Evolutionary conservation across 2,329 filamentous ascomycete genomes (phyloP).

Genomic region (Botrytis cinerea): DNA sequence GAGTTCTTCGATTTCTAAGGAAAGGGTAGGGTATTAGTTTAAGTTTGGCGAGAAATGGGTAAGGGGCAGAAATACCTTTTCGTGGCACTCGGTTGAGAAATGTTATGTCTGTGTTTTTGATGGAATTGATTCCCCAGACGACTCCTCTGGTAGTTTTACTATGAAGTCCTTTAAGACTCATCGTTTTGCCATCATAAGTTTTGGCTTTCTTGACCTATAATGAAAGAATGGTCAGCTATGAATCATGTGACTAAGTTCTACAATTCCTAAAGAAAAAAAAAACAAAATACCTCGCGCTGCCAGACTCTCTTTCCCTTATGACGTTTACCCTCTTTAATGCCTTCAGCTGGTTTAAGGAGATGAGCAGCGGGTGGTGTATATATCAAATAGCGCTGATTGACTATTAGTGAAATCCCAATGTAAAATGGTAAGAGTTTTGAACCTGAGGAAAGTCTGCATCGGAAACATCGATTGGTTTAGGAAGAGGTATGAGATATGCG

Average conservation of each 20-base stretch:
- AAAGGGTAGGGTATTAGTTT: neutral
- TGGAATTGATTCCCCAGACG: conserved; percentile 24
- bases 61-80: conserved; percentile 19
- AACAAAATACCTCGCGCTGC: conserved; percentile 26
- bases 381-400: conserved; percentile 25
- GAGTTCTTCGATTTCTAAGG: conserved; percentile 12
- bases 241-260: neutral
- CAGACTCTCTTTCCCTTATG: conserved; percentile 23
- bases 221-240: neutral
- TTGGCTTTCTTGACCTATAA: conserved; percentile 27
- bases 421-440: neutral
- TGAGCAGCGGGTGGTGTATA: conserved; percentile 28
- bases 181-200: conserved; percentile 28
- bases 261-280: too few species aligned
- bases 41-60: neutral
- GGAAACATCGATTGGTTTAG: conserved; percentile 22
- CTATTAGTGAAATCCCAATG: neutral
- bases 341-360: conserved; percentile 25
- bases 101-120: conserved; percentile 28
- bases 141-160: conserved; percentile 27
- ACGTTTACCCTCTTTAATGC: conserved; percentile 25
- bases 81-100: conserved; percentile 26
- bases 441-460: conserved; percentile 22
- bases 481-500: conserved; percentile 28
- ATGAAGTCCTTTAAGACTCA: conserved; percentile 26